Percentiles rank a stretch among this genome's conserved stretches.
phyloP scores from a whole-genome alignment of 139 green algal species.

The Zygnema circumcarinatum region DNA sequence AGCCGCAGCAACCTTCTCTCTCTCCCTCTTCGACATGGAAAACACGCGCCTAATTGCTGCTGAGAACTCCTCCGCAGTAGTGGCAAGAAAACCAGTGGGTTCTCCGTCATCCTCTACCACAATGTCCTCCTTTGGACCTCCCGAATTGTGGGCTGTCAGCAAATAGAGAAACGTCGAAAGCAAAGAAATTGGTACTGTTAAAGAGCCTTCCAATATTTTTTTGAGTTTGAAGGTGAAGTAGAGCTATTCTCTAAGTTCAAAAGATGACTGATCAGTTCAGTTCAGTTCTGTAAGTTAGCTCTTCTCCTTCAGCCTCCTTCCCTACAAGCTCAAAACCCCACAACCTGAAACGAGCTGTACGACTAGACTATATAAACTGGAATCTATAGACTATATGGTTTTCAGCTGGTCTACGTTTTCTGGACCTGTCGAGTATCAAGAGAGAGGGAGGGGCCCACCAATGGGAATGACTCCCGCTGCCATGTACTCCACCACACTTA shows the following conservation, averaged over 20 bases:
- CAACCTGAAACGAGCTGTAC: no score
- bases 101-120: conserved; percentile 36
- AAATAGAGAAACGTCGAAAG: background rate
- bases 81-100: conserved; percentile 32
- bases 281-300: background rate
- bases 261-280: background rate
- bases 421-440: no score
- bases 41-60: conserved; percentile 32
- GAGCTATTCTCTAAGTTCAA: background rate
- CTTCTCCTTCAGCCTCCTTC: no score
- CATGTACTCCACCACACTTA: conserved; percentile 98
- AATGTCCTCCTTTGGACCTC: conserved; percentile 39
- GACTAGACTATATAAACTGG: no score
- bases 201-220: background rate
- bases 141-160: conserved; percentile 37
- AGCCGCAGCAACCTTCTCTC: conserved; percentile 17
- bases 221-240: background rate
- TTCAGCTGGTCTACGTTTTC: no score
- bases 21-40: conserved; percentile 11
- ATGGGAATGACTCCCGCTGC: conserved; percentile 72
- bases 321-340: no score
- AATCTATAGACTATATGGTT: no score
- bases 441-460: conserved; percentile 17
- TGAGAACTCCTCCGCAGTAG: conserved; percentile 20
- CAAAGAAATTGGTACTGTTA: background rate